Base-by-base conservation (phyloP, 805 yeast genomes). In the Blastobotrys attinorum region DNA sequence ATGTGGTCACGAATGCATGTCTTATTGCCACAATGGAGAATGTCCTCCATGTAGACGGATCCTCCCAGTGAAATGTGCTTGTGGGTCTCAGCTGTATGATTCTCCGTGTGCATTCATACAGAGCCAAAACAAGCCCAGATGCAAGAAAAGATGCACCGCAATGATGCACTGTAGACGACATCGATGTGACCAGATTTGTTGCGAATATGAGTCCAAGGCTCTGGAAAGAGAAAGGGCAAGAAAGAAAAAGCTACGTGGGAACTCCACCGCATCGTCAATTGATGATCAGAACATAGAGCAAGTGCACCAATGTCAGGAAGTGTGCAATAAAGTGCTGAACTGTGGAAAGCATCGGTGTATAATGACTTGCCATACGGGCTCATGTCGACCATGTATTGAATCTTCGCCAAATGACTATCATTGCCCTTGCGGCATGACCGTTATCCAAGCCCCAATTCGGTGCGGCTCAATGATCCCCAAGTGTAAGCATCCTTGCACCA, bases 351-450 rank as follows among this genome's bases (percentile, higher is more conserved):
- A 86, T 59, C 56, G 68, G 31, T 86, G 95, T 60, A 70, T 70
- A 37, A 74, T 79, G 50, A 72, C 79, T 20, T 86, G 95, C 54
- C 96, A 86, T 60, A 65, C 76, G 11, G 96, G 96, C 0, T 73
- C 82, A 2, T 86, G 95, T 62, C 75, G 78, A 3, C 83, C 88
- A 10, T 86, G 96, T 59, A 59, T 83, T 39, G 94, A 85, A 55
- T 80, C 90, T 3, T 73, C 83, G n/a, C 75, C 79, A 33, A 86
- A 83, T 16, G 95, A 86, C 58, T 65, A 83, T 52, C 74, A 77
- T 2, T 86, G 96, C 57, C 73, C 81, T 39, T 86, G 96, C 66
- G 95, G 95, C 2, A 70, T 72, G 49, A 86, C 95, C 0, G 72
- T 83, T 2, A 69, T 86, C 4, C 72, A 71, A 17, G 95, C 95